Evolutionary conservation across 768 basidiomycete genomes (phyloP), one percentile per base, ranked within the genome.

Genomic region (Crucibulum laeve): DNA sequence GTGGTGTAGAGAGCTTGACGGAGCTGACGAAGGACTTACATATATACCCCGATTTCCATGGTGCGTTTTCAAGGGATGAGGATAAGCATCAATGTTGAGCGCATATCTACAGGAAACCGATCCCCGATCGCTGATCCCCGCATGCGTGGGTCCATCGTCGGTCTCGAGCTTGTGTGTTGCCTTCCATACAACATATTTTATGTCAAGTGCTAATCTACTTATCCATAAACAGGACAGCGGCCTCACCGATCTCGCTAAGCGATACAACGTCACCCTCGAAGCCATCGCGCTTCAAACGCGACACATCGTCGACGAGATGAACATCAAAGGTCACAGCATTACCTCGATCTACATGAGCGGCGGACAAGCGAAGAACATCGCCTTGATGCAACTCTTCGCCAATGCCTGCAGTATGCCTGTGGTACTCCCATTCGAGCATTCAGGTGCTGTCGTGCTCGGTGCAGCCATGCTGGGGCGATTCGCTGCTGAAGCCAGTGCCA

Each of bases 81-180:
- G n/a, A n/a, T 7, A 40, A 40, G 11, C 13, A 21, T 8, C 13
- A 10, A 11, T 19, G 10, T 11, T 13, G 8, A 10, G 25, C 21
- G 15, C 32, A 5, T 23, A 26, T 37, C 15, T 35, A 18, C 62
- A 93, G 93, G 95, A 28, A 99, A 99, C 63, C 77, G 96, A 47
- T 97, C 94, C 1, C 96, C 96, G 1, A 82, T 98, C 35, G 95
- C 95, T 2, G 96, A 99, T 60, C 76, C 90, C n/a, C 81, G 77
- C 42, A 96, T 98, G 95, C 76, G 87, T 26, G 96, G 96, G 15
- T 87, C 91, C 39, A 84, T 98, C 45, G 74, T 83, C 43, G 96
- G 96, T 23, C 77, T 98, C 36, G 76, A 84, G 37, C 79, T 98
- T 42, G 86, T 82, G 56, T 26, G 72, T 59, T 3, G 13, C 17